These are phyloP conservation scores for Trichomonascaceae sp. DNA, from an alignment of 1,139 yeast genomes.

Conservation along the genomic window DNA sequence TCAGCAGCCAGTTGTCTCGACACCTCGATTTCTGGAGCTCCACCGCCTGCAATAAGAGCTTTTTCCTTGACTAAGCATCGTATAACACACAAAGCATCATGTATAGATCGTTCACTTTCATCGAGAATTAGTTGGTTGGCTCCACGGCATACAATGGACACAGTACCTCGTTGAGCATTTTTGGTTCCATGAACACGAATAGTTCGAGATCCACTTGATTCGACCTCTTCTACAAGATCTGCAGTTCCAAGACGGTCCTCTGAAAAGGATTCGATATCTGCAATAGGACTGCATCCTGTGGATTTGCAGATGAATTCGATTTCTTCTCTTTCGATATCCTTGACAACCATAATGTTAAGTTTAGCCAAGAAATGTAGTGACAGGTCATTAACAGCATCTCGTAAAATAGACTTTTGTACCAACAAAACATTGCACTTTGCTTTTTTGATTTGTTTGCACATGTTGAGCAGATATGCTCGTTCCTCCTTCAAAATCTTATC, in stretches of 20 bases:
- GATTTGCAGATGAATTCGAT: conserved; percentile 89
- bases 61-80: conserved; percentile 92
- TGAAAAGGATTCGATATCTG: conserved; percentile 86
- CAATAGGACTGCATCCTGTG: conserved; percentile 91
- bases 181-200: conserved; percentile 88
- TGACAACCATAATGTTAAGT: conserved; percentile 86
- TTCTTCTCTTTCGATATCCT: conserved; percentile 95
- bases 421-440: conserved; percentile 92
- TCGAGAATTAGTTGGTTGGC: conserved; percentile 86
- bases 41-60: conserved; percentile 97
- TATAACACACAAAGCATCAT: conserved; percentile 94
- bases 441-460: conserved; percentile 93
- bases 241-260: conserved; percentile 92
- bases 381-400: conserved; percentile 96
- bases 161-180: conserved; percentile 52
- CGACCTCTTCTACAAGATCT: conserved; percentile 87
- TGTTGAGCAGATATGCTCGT: conserved; percentile 86
- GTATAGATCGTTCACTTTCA: conserved; percentile 94
- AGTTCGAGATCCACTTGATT: conserved; percentile 86
- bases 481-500: conserved; percentile 97
- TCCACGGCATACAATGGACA: conserved; percentile 89
- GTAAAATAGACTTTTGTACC: conserved; percentile 87
- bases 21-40: conserved; percentile 96
- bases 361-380: conserved; percentile 92
- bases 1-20: conserved; percentile 76